Base-by-base conservation (phyloP, 306 rosid species). In the Malus sieversii region DNA sequence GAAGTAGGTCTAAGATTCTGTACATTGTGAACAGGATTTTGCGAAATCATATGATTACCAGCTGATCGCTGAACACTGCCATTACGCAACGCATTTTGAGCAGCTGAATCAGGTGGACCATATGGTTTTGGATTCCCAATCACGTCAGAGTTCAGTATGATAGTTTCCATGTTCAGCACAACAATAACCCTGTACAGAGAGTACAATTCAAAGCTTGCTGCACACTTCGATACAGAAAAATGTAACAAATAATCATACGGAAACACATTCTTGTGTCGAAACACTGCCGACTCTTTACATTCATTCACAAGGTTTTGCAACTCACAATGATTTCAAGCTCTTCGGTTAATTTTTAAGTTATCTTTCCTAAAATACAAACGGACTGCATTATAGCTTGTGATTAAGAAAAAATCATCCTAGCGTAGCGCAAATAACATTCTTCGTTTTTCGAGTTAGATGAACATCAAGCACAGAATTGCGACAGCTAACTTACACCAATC, bases 91-190 rank as follows among this genome's bases (percentile, higher is more conserved):
- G 40, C 44, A 72, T 70, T 89, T 70, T 66, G 86, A 82, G 82
- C 53, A 15, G 85, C 80, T 73, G 80, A 84, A 75, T 73, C 90
- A 75, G 90, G 76, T 61, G 70, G 90, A 78, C 18, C 64, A 51
- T 61, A 78, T 52, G 77, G 70, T 68, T 83, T 92, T 4, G 97
- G 93, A 83, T 85, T 86, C 84, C 98, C 98, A 77, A 95, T 92
- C 35, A 86, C 85, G 83, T 85, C 91, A 22, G 88, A 90, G 23
- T 89, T 93, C 72, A 78, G 86, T 48, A 92, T 82, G 70, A 95
- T 92, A 75, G 91, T 89, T 88, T 95, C 94, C 92, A 95, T 82
- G 88, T 86, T 84, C 75, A 95, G 93, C 75, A 88, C 90, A 55
- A 95, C 82, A 83, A 95, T 84, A 77, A 95, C 74, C 91, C 98